Evolutionary conservation across 2,329 filamentous ascomycete genomes (phyloP), one percentile per base, ranked within the genome.

Genomic region (Aspergillus candidus): DNA sequence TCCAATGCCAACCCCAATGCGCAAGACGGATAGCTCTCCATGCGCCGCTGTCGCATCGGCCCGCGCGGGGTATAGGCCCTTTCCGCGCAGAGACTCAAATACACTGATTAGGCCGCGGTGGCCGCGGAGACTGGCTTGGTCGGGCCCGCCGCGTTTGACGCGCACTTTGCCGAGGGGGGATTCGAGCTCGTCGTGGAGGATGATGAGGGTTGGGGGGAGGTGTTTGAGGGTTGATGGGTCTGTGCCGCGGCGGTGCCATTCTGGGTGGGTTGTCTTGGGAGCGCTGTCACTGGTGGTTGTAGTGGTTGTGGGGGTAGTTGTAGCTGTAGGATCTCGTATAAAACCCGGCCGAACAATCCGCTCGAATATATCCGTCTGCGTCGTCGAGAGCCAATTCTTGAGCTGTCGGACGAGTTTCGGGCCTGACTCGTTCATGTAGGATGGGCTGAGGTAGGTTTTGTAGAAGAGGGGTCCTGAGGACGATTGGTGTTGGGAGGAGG

Each of bases 151-250:
- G 17, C 74, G 73, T 44, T 77, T 77, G 5, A 87, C 72, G 38
- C 73, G 79, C 11, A 94, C 75, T 31, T 76, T 74, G 0, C 89
- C 89, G 2, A 89, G 60, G 3, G 76, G 71, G 34, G 78, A 74
- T 58, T 96, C 90, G 30, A 97, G 69, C 63, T 97, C 91, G 63
- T 97, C 91, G 63, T 97, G 89, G 14, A 97, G 72, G 11, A 97
- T 71, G 0, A 97, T 80, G 12, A 98, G 66, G 3, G 72, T 68
- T 3, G 73, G 53, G 5, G 43, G 41, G 40, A 57, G 46, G 18
- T 46, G 41, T 15, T 43, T 48, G 12, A 51, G 38, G 8, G 42
- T 29, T n/a, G 13, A 18, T 8, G 46, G 52, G 17, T 50, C 46
- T 17, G 46, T 36, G 17, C 47, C 49, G 63, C 61, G 14, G 54